Evolutionary conservation across 805 yeast species (phyloP), one percentile per base, ranked within the genome.

Genomic region (Lachancea sp.): DNA sequence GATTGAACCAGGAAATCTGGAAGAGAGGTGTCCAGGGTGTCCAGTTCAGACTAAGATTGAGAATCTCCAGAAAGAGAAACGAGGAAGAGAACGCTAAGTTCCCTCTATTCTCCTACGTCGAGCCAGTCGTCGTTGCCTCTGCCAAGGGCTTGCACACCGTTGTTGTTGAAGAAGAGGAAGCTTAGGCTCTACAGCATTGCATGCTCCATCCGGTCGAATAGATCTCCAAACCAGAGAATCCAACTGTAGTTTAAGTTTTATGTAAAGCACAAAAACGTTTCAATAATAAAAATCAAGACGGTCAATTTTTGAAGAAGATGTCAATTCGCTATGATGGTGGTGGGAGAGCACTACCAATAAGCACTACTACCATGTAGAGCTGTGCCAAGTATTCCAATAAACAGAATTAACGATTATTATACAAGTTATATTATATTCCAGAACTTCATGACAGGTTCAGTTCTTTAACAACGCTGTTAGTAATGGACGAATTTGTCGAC

Each of bases 11-110:
- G 76, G 95, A 84, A 70, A 81, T 93, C 79, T 93, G 99, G 99
- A 85, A 87, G 77, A 90, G 95, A 81, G 99, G 99, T 81, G 83
- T 93, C 78, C 89, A 90, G 82, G 97, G 97, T 80, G 95, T 88
- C 69, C 96, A 95, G 73, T 79, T 77, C 88, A 90, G 96, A 83
- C 72, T 93, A 75, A 90, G 99, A 81, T 81, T 93, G 73, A 90
- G 96, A 81, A 90, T 93, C 78, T 89, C 98, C 57, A 85, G 96
- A 84, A 93, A 85, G 90, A 88, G 98, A 82, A 93, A 93, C 81
- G 97, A 93, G 76, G 99, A 93, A 81, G 99, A 93, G 81, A 91
- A 88, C 72, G 97, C 99, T 69, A 85, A 84, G 82, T 90, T 88
- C 79, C 88, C 90, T 74, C 82, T 93, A 74, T 93, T 87, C 81